A percentile compares a stretch with the other conserved stretches of the same genome.
phyloP scores from a whole-genome alignment of 139 green algal species.

The Coelastrella sp. region DNA sequence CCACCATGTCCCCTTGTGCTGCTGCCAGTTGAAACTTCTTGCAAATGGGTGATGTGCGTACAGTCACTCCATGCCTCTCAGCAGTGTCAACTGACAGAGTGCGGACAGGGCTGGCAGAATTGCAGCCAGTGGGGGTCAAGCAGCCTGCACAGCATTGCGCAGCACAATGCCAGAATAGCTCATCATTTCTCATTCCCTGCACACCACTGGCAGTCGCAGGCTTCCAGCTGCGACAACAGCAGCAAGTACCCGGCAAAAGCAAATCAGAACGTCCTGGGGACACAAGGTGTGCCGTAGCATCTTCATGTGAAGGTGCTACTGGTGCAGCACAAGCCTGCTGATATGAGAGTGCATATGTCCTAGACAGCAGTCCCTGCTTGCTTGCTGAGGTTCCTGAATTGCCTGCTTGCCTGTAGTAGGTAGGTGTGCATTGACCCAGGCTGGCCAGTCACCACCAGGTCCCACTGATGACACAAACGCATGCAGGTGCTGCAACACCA shows the following conservation, averaged over 20 bases:
- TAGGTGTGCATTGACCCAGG: neutral
- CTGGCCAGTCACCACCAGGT: constrained; percentile 48
- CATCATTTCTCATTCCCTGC: no score
- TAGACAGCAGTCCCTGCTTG: no score
- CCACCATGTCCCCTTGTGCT: neutral
- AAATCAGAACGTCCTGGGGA: no score
- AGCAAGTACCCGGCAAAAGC: neutral
- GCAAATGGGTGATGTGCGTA: constrained; percentile 22
- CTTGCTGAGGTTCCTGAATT: neutral
- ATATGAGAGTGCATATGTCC: no score
- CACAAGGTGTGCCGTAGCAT: no score
- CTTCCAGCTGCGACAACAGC: neutral
- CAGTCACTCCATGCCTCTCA: neutral
- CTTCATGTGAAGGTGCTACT: no score
- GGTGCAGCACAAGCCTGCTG: no score
- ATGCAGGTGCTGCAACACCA: constrained; percentile 53
- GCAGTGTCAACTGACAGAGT: neutral
- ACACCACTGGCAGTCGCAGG: neutral
- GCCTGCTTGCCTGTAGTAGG: neutral
- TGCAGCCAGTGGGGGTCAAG: neutral
- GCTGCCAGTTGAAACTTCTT: constrained; percentile 29
- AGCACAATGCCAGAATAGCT: no score
- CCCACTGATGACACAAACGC: constrained; percentile 44
- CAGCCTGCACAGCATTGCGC: neutral
- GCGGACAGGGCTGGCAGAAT: neutral